phyloP scores from a whole-genome alignment of 2,329 filamentous ascomycete genomes.

The Rachicladosporium sp. region DNA sequence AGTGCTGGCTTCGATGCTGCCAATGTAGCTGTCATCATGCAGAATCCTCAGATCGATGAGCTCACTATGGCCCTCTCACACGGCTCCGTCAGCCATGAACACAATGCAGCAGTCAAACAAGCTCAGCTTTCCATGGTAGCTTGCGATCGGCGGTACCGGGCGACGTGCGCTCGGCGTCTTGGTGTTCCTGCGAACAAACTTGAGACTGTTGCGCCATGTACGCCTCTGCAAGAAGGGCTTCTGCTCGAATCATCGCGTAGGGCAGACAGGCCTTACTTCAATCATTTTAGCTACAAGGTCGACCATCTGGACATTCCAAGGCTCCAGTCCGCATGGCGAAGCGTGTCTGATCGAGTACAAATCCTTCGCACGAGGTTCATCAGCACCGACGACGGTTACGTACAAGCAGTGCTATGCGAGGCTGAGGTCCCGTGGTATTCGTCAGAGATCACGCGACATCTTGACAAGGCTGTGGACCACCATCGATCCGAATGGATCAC shows the following conservation, averaged over 20 bases:
- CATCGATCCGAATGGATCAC: constrained; percentile 38
- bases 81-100: constrained; percentile 5
- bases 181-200: constrained; percentile 41
- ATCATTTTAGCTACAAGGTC: constrained; percentile 55
- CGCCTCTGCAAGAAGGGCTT: constrained; percentile 76
- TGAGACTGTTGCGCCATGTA: constrained; percentile 69
- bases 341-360: constrained; percentile 40
- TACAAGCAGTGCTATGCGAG: constrained; percentile 54
- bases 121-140: constrained; percentile 41
- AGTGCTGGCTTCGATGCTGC: constrained; percentile 47
- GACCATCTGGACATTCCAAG: constrained; percentile 30
- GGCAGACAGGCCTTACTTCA: constrained; percentile 57
- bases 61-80: constrained; percentile 26
- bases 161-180: constrained; percentile 42
- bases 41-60: constrained; percentile 33
- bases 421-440: neutral
- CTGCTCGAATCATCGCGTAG: constrained; percentile 56
- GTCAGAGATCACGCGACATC: too few relatives aligned
- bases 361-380: constrained; percentile 65
- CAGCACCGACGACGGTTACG: constrained; percentile 59
- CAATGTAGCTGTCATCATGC: constrained; percentile 56
- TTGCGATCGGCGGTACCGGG: constrained; percentile 49
- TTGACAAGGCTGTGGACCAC: constrained; percentile 3
- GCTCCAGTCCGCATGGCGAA: constrained; percentile 47
- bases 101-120: constrained; percentile 37